These are phyloP conservation scores for Eimeria sp. DNA, from an alignment of 169 alveolate species.

Conservation along the genomic window DNA sequence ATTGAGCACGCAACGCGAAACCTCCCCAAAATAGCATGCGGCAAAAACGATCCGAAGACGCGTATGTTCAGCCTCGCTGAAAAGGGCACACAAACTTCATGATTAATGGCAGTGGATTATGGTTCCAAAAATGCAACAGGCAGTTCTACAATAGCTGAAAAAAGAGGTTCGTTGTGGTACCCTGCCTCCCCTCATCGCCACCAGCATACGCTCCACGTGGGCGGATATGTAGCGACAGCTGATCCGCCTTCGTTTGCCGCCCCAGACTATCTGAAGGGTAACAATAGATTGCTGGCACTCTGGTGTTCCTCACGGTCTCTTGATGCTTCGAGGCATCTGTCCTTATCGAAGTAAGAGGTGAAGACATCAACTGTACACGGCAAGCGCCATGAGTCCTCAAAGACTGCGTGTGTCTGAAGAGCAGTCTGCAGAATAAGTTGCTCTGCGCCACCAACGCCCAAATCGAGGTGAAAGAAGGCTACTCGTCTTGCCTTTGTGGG, in stretches of 20 bases:
- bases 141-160: background rate
- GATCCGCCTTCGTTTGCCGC: background rate
- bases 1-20: slow-evolving; percentile 93
- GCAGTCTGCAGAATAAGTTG: slow-evolving; percentile 94
- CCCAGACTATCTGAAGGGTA: background rate
- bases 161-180: background rate
- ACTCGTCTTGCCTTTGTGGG: background rate
- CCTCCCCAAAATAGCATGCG: slow-evolving; percentile 87
- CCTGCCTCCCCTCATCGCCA: background rate
- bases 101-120: background rate
- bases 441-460: slow-evolving; percentile 98
- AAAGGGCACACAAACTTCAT: slow-evolving; percentile 82
- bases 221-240: background rate
- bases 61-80: slow-evolving; percentile 90
- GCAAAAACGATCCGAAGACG: slow-evolving; percentile 91
- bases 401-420: slow-evolving; percentile 85
- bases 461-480: slow-evolving; percentile 96
- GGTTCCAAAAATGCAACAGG: background rate
- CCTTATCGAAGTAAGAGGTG: slow-evolving; percentile 94
- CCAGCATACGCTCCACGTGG: background rate
- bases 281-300: background rate
- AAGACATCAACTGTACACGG: slow-evolving; percentile 91
- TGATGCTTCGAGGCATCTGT: slow-evolving; percentile 91
- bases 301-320: slow-evolving; percentile 51
- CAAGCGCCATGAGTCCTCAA: background rate